Base-by-base conservation (phyloP, 768 basidiomycete species). In the Hydnomerulius pinastri region DNA sequence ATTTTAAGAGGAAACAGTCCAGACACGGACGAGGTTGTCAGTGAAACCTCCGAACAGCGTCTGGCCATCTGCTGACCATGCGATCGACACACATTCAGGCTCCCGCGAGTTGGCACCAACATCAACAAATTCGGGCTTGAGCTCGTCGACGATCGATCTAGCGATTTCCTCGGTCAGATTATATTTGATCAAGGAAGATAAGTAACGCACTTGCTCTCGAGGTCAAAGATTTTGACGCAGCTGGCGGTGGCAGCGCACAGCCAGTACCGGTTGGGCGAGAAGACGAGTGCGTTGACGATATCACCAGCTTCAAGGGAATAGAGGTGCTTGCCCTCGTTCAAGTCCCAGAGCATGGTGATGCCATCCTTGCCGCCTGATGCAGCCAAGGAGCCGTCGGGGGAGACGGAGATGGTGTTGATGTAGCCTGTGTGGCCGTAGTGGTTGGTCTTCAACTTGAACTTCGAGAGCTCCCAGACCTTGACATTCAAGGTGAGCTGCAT, bases 201-300 rank as follows among this genome's bases (percentile, higher is more conserved):
- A 41, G 4, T 10, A 15, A 86, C 92, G 67, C 62, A 92, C 93
- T 98, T 98, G 87, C 89, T 92, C 86, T 99, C 96, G 41, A 99
- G 81, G 73, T 99, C 97, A 68, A 98, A 99, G 74, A 99, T 98
- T 79, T 98, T 98, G 76, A 98, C 90, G 70, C 91, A 93, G 71
- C 87, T 92, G 56, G 92, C 83, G 57, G 97, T 98, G 57, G 97
- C 97, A 62, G 97, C 97, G 70, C 97, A 99, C 58, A 99, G 79
- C 97, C 97, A 99, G 89, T 99, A 99, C 51, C 96, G 88, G 83
- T 99, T 99, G 53, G 97, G 97, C 13, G 92, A 95, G 83, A 99
- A 99, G 71, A 98, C 97, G 60, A 99, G 90, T 54, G 97, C 94
- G 70, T 99, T 98, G 83, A 99, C 95, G 61, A 94, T 78, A 71